Evolutionary conservation across 1,139 yeast species (phyloP).

Genomic region (Zygosaccharomyces sapae): DNA sequence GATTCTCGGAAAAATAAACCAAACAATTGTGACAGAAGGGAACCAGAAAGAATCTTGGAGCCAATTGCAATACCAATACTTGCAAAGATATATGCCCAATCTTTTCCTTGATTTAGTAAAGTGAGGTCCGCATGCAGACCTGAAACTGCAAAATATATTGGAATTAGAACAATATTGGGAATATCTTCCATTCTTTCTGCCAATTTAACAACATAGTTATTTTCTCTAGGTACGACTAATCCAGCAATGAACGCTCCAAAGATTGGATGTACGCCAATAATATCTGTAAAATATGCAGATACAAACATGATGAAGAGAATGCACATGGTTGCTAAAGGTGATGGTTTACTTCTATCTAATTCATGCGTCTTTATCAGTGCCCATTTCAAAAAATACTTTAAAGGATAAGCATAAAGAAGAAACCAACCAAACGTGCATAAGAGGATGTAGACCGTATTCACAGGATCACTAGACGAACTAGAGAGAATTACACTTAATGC

Average conservation of each 20-base stretch:
- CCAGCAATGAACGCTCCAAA: conserved; percentile 82
- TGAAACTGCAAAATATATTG: conserved; percentile 73
- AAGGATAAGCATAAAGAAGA: conserved; percentile 51
- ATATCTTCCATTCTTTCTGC: conserved; percentile 75
- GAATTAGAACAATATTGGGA: conserved; percentile 64
- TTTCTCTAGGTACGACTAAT: conserved; percentile 70
- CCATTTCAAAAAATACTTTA: conserved; percentile 41
- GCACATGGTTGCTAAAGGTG: conserved; percentile 56
- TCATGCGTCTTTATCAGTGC: conserved; percentile 43
- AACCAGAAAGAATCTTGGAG: conserved; percentile 65
- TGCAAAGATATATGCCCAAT: conserved; percentile 74
- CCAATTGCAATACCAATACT: conserved; percentile 60
- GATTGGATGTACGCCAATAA: conserved; percentile 76
- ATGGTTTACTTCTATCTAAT: conserved; percentile 52
- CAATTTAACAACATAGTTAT: conserved; percentile 62
- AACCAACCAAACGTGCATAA: conserved; percentile 67
- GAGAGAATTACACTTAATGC: conserved; percentile 75
- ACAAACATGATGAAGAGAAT: conserved; percentile 54
- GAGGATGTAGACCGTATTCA: conserved; percentile 64
- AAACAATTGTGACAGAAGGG: conserved; percentile 55
- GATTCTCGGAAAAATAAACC: conserved; percentile 70
- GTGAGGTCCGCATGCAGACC: conserved; percentile 70
- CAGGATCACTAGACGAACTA: conserved; percentile 58
- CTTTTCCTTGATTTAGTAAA: conserved; percentile 55
- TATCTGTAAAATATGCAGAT: conserved; percentile 74